Percentiles rank a stretch among this genome's conserved stretches.
These are phyloP conservation scores for Pythium folliculosum DNA, from an alignment of 352 stramenopile genomes.

Conservation along the genomic window DNA sequence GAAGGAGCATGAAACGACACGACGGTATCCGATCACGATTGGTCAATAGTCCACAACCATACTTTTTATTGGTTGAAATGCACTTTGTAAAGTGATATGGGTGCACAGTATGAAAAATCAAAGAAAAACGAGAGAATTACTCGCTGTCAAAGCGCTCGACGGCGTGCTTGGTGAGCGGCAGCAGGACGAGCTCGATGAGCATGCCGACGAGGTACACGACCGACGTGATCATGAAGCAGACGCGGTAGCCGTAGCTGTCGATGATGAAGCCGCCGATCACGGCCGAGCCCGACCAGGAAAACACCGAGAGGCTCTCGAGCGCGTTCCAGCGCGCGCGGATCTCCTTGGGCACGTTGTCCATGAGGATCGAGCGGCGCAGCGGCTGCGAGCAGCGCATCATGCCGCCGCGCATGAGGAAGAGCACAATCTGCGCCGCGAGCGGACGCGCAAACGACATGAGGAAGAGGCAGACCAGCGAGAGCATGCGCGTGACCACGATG, in stretches of 20 bases:
- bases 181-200: conserved; percentile 49
- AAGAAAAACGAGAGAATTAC: background rate
- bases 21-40: background rate
- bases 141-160: conserved; percentile 38
- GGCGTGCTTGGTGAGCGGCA: conserved; percentile 60
- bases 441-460: conserved; percentile 40
- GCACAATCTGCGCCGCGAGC: conserved; percentile 30
- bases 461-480: conserved; percentile 36
- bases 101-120: conserved; percentile 16
- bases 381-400: conserved; percentile 68
- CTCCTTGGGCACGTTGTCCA: conserved; percentile 68
- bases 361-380: conserved; percentile 65
- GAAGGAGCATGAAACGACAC: conserved; percentile 5
- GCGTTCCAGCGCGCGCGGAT: conserved; percentile 70
- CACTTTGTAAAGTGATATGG: conserved; percentile 15
- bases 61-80: conserved; percentile 6
- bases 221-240: conserved; percentile 60
- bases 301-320: conserved; percentile 61
- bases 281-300: conserved; percentile 64
- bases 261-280: conserved; percentile 65
- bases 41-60: too few relatives aligned
- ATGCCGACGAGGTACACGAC: conserved; percentile 49
- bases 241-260: conserved; percentile 59
- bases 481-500: conserved; percentile 42
- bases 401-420: conserved; percentile 55